Base-by-base conservation (phyloP, 1,284 basidiomycete genomes). In the Puccinia sorghi region DNA sequence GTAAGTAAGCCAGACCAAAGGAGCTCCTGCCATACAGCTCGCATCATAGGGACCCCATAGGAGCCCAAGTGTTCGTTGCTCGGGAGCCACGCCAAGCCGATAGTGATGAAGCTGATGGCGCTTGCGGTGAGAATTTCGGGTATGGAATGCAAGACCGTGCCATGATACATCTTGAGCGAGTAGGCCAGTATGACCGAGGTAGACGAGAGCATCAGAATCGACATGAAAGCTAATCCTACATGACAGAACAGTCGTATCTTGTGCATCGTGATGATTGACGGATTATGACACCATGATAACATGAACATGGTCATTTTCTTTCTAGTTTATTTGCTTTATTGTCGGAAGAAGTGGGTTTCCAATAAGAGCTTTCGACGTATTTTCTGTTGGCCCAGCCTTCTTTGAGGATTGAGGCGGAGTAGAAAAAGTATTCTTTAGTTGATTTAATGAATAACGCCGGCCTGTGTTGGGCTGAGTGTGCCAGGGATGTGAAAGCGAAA, bases 81-180 rank as follows among this genome's bases (percentile, higher is more conserved):
- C n/a, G 72, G 72, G 25, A 75, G 39, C 72, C 72, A 75, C 22
- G 72, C 72, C 57, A 75, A 22, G 32, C 59, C 72, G 25, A 75
- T 9, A 43, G 54, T 22, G n/a, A 75, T 32, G 37, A 75, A 32
- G 25, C 46, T 54, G 57, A 75, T 46, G 20, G 59, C 41, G 48
- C 59, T 64, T 15, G 72, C 72, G 11, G 46, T 66, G 5, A 75
- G 22, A 41, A 75, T 43, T 37, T 75, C 72, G 46, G 61, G 72
- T 13, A 75, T 66, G 15, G 72, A 59, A 37, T 75, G 72, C 20
- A 75, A 37, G 46, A 48, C 48, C 3, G 27, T 20, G 22, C 72
- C 72, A 54, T 54, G 59, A 25, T 75, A 75, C 72, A 75, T 75
- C 61, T 66, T 75, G 59, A 75, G 50, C 43, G 72, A 75, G 59